Evolutionary conservation across 441 rosid species (phyloP).

Genomic region (Pelargonium citronellum): DNA sequence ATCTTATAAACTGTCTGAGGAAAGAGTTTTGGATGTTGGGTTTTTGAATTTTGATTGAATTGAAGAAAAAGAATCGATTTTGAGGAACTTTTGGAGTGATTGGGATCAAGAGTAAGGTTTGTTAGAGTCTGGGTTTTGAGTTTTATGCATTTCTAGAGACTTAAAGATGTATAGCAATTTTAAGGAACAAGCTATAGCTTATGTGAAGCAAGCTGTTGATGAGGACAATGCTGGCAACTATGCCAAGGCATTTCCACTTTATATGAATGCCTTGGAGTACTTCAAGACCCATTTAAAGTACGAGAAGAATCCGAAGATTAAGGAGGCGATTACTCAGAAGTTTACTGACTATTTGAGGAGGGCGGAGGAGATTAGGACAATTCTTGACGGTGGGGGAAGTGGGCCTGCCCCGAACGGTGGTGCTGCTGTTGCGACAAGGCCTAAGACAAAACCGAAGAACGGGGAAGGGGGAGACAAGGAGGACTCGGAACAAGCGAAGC

Average conservation of each 20-base stretch:
- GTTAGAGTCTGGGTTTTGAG: neutral
- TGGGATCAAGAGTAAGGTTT: neutral
- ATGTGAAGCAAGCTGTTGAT: constrained; percentile 1
- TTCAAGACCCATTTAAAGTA: constrained; percentile 1
- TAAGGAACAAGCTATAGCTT: neutral
- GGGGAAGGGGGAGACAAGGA: neutral
- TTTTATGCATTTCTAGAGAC: neutral
- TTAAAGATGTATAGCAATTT: constrained; percentile 1
- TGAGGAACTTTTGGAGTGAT: neutral
- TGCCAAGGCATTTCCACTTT: constrained; percentile 5
- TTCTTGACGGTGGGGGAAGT: constrained; percentile 2
- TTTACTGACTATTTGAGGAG: neutral
- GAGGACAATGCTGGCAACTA: constrained; percentile 5
- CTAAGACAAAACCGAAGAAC: constrained; percentile 1
- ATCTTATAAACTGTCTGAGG: neutral
- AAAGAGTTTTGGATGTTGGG: neutral
- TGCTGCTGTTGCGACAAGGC: neutral
- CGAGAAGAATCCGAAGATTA: neutral
- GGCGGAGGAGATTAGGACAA: neutral
- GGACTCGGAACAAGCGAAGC: neutral
- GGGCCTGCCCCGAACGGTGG: neutral
- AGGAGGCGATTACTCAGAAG: neutral
- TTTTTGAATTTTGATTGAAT: neutral
- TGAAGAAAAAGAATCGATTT: neutral
- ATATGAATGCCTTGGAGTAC: constrained; percentile 1